Evolutionary conservation across 192 early-diverging fungal genomes (phyloP).

Genomic region (Coemansia sp.): DNA sequence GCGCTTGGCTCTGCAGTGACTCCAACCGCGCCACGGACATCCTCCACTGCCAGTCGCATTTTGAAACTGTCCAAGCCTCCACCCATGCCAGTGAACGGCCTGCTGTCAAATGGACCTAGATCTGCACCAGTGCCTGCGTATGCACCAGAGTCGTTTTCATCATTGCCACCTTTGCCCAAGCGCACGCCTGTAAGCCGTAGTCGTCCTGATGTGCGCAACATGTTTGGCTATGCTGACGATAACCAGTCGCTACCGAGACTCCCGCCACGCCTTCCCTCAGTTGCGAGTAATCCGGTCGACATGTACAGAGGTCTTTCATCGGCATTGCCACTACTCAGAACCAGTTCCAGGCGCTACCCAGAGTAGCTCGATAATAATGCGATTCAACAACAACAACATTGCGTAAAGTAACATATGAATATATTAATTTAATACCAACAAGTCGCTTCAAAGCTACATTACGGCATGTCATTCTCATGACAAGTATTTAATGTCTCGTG

Average conservation of each 20-base stretch:
- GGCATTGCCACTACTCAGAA: neutral
- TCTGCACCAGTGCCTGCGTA: neutral
- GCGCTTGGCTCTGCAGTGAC: neutral
- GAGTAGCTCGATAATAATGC: neutral
- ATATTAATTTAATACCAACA: neutral
- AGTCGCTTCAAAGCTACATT: neutral
- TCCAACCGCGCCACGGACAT: neutral
- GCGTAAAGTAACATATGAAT: neutral
- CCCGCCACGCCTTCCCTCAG: neutral
- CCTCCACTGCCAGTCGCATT: neutral
- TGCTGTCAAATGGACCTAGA: neutral
- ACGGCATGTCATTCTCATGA: neutral
- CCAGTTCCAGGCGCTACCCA: neutral
- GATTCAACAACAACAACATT: neutral
- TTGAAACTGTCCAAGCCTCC: neutral
- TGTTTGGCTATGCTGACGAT: constrained; percentile 2
- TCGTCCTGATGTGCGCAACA: neutral
- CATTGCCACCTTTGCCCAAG: neutral
- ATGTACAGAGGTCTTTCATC: neutral
- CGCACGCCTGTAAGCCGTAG: neutral
- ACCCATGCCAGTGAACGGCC: neutral
- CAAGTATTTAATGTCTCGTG: neutral
- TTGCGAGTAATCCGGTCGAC: neutral
- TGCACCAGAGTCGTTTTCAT: neutral
- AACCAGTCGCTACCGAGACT: neutral